phyloP scores from a whole-genome alignment of 495 filamentous ascomycete species.

The Aspergillus sclerotioniger region DNA sequence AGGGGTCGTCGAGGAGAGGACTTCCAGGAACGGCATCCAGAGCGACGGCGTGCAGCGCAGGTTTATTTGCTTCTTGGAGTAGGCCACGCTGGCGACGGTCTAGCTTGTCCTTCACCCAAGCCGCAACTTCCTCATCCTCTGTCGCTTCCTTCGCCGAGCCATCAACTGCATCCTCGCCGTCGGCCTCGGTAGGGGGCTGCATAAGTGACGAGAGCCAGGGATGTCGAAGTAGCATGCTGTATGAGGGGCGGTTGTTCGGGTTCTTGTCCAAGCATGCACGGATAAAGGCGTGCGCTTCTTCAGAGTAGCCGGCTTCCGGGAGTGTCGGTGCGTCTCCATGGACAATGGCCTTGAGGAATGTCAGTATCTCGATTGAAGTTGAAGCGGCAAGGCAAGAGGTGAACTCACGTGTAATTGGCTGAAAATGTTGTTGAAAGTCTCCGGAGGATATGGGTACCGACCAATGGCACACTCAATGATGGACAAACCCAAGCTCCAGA shows the following conservation, averaged over 20 bases:
- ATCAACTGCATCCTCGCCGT: conserved; percentile 44
- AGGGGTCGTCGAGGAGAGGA: conserved; percentile 31
- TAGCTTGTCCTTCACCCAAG: conserved; percentile 78
- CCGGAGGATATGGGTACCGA: conserved; percentile 93
- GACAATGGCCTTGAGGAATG: conserved; percentile 76
- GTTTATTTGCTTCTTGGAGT: conserved; percentile 50
- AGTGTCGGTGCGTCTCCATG: conserved; percentile 90
- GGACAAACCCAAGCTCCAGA: conserved; percentile 93
- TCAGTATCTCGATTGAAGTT: background rate
- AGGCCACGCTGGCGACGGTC: conserved; percentile 56
- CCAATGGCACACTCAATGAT: conserved; percentile 97
- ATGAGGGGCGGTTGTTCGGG: conserved; percentile 84
- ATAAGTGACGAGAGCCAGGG: conserved; percentile 80
- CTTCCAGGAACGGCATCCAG: conserved; percentile 56
- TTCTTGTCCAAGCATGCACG: conserved; percentile 87
- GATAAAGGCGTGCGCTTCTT: conserved; percentile 83
- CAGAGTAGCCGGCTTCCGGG: conserved; percentile 72
- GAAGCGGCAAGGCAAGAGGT: background rate
- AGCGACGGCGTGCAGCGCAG: conserved; percentile 76
- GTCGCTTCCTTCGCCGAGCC: conserved; percentile 38
- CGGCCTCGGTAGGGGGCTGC: conserved; percentile 78
- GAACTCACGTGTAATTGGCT: conserved; percentile 89
- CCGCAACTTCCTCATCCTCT: conserved; percentile 75
- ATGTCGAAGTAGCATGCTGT: conserved; percentile 83
- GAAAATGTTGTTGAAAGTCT: conserved; percentile 98